A percentile compares a stretch with the other conserved stretches of the same genome.
These are phyloP conservation scores for Cymbidium sinense DNA, from an alignment of 106 monocot species.

Conservation along the genomic window DNA sequence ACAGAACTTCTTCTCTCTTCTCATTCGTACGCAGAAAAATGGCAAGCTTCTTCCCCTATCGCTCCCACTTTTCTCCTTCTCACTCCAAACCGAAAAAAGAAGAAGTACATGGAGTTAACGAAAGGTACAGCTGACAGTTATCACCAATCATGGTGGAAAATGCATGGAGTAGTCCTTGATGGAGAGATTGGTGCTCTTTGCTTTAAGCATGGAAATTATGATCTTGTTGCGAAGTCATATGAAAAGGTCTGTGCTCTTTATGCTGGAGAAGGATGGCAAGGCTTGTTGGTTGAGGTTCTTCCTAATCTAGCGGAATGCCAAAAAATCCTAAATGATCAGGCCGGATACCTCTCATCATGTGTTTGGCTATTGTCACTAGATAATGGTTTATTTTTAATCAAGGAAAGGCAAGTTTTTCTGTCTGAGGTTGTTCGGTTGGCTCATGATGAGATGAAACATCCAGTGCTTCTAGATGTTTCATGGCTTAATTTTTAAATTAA, in stretches of 20 bases:
- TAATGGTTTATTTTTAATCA: slow-evolving; percentile 56
- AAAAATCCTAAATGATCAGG: slow-evolving; percentile 90
- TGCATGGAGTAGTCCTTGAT: slow-evolving; percentile 94
- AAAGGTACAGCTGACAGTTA: slow-evolving; percentile 98
- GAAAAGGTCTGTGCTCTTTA: slow-evolving; percentile 97
- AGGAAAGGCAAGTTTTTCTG: slow-evolving; percentile 83
- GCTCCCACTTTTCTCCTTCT: too few species aligned
- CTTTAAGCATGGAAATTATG: slow-evolving; percentile 86
- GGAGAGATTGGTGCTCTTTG: slow-evolving; percentile 87
- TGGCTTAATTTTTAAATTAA: too few species aligned
- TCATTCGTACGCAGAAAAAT: too few species aligned
- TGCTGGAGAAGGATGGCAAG: slow-evolving; percentile 96
- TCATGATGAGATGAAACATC: slow-evolving; percentile 83
- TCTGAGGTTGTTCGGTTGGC: slow-evolving; percentile 84
- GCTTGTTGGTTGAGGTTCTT: slow-evolving; percentile 82
- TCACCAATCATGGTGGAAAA: slow-evolving; percentile 95
- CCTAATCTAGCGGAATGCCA: slow-evolving; percentile 94
- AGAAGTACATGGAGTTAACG: slow-evolving; percentile 89
- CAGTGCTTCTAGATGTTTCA: slow-evolving; percentile 89
- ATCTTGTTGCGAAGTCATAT: slow-evolving; percentile 92
- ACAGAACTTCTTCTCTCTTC: too few species aligned
- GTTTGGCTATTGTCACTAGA: slow-evolving; percentile 81
- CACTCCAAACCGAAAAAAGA: too few species aligned
- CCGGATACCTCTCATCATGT: slow-evolving; percentile 89
- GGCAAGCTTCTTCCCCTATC: too few species aligned